Evolutionary conservation across 192 early-diverging fungal species (phyloP), one percentile per base, ranked within the genome.

Genomic region (Thamnidium elegans): DNA sequence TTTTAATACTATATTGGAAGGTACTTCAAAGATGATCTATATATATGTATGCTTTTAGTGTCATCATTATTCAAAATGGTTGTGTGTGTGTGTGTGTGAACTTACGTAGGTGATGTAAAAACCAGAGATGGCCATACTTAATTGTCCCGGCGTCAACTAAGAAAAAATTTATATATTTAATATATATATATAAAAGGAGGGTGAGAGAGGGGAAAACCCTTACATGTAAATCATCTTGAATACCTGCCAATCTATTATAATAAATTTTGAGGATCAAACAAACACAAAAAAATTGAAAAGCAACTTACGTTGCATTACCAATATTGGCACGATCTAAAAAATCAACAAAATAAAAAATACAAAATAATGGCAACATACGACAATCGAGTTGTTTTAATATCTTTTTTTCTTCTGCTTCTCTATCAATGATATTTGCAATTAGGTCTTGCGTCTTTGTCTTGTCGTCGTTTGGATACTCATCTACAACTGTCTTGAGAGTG

Each of bases 1-100:
- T 17, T 88, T 89, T 54, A 92, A 67, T 14, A 91, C 71, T 54
- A 89, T 76, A 79, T 92, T 94, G 47, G 87, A 87, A 5, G 91
- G 92, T 7, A 94, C 76, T 71, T 94, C 90, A 59, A 87, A 92
- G 34, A 91, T 54, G 46, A 88, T 84, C 73, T 92, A 88, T 4
- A 72, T 76, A 59, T 59, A 34, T 78, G 81, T 74, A 82, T 83
- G 0, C 58, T 43, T 1, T 17, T 65, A 34, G 74, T 78, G 2
- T 54, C 44, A 21, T 76, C 53, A 23, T 34, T 51, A 44, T 52
- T 14, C 13, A n/a, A 34, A 13, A 34, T 45, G n/a, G n/a, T n/a
- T n/a, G n/a, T n/a, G n/a, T n/a, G n/a, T n/a, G n/a, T n/a, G n/a
- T n/a, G n/a, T n/a, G n/a, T n/a, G n/a, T n/a, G n/a, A 19, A 50